phyloP scores from a whole-genome alignment of 306 rosid species.

The Corylus heterophylla region DNA sequence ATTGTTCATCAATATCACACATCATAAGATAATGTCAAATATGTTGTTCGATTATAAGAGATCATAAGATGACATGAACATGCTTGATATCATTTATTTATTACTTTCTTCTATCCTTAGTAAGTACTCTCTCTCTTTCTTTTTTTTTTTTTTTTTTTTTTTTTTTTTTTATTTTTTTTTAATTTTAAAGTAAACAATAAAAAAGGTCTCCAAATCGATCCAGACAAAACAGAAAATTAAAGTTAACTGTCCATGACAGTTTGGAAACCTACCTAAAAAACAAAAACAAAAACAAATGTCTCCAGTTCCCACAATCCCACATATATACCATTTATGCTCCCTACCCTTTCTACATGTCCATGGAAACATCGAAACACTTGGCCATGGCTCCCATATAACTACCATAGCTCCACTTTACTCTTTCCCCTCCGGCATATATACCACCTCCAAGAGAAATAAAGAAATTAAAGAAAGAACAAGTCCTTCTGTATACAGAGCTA shows the following conservation, averaged over 20 bases:
- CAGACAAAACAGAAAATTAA: not conserved
- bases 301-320: not conserved
- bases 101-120: too few relatives aligned
- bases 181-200: not conserved
- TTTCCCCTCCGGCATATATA: not conserved
- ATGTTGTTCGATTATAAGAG: too few relatives aligned
- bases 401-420: not conserved
- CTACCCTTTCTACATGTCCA: slow-evolving; percentile 17
- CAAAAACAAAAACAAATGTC: not conserved
- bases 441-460: not conserved
- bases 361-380: slow-evolving; percentile 21
- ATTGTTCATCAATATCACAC: too few relatives aligned
- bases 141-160: too few relatives aligned
- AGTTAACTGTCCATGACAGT: not conserved
- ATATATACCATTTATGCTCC: not conserved
- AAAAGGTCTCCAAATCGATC: not conserved
- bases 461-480: not conserved
- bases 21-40: too few relatives aligned
- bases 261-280: not conserved
- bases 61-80: too few relatives aligned
- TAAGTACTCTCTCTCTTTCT: too few relatives aligned
- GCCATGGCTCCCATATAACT: slow-evolving; percentile 1
- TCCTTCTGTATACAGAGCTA: too few relatives aligned
- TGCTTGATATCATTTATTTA: too few relatives aligned
- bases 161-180: too few relatives aligned